Evolutionary conservation across 257 asterid species (phyloP).

Genomic region (Plectranthus barbatus): DNA sequence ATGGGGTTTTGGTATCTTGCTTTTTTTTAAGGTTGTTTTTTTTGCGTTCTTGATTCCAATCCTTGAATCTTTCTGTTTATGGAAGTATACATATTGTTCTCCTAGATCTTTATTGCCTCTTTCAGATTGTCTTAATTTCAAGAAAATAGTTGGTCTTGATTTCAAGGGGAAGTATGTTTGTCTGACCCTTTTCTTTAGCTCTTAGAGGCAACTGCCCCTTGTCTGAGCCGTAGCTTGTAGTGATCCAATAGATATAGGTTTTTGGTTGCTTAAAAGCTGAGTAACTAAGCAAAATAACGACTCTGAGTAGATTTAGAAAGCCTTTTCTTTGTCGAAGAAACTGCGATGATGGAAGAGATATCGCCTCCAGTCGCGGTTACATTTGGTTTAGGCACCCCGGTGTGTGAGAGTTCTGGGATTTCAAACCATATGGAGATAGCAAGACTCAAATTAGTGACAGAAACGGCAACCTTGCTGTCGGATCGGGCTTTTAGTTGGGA

Average conservation of each 20-base stretch:
- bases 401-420: slow-evolving; percentile 44
- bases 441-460: slow-evolving; percentile 63
- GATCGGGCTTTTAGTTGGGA: slow-evolving; percentile 43
- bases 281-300: not conserved
- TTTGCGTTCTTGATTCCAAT: slow-evolving; percentile 11
- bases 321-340: not conserved
- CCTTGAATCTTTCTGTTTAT: slow-evolving; percentile 14
- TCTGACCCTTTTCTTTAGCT: not conserved
- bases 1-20: slow-evolving; percentile 30
- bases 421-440: slow-evolving; percentile 57
- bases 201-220: not conserved
- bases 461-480: slow-evolving; percentile 56
- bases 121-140: slow-evolving; percentile 14
- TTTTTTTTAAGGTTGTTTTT: slow-evolving; percentile 18
- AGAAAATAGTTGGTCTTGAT: not conserved
- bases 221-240: not conserved
- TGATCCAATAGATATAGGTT: not conserved
- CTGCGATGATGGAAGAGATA: slow-evolving; percentile 71
- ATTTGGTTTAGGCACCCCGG: slow-evolving; percentile 48
- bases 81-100: slow-evolving; percentile 30
- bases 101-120: slow-evolving; percentile 3
- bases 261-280: not conserved
- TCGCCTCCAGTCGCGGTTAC: slow-evolving; percentile 66
- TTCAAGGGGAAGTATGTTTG: not conserved
- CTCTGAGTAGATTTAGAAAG: not conserved